A percentile compares a stretch with the other conserved stretches of the same genome.
Evolutionary conservation across 1,284 basidiomycete species (phyloP).

Genomic region (Tilletia horrida): DNA sequence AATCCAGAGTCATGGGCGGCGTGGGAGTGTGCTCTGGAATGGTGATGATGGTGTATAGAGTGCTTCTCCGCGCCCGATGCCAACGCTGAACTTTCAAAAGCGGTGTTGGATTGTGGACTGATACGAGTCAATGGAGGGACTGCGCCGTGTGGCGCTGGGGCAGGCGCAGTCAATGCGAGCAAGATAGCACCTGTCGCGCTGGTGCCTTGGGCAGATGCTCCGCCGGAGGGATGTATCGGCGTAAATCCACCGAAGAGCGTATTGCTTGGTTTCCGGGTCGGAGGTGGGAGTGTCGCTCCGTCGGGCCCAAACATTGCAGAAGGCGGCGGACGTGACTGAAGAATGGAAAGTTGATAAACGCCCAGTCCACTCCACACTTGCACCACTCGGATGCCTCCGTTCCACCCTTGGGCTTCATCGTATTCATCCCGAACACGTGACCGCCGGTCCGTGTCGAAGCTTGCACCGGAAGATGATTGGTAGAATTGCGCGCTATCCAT

Average conservation of each 20-base stretch:
- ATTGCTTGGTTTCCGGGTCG: background rate
- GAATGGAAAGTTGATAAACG: constrained; percentile 18
- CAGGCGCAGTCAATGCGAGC: constrained; percentile 34
- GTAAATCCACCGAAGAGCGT: background rate
- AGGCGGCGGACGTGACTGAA: constrained; percentile 2
- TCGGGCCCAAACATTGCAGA: constrained; percentile 4
- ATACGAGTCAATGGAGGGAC: constrained; percentile 27
- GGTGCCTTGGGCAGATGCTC: too few species aligned
- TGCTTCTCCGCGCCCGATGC: constrained; percentile 21
- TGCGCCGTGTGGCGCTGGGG: constrained; percentile 18
- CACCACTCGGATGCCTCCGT: constrained; percentile 19
- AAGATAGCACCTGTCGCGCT: constrained; percentile 23
- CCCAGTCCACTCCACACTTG: constrained; percentile 19
- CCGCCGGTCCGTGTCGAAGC: too few species aligned
- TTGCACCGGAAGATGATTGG: too few species aligned
- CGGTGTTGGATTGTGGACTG: constrained; percentile 32
- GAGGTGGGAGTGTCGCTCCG: background rate
- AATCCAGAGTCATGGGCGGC: constrained; percentile 4
- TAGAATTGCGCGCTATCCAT: too few species aligned
- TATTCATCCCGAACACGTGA: too few species aligned
- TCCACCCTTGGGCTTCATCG: constrained; percentile 1
- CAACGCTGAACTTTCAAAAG: constrained; percentile 30
- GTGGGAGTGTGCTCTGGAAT: background rate
- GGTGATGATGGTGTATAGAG: background rate
- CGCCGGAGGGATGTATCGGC: too few species aligned